A percentile compares a stretch with the other conserved stretches of the same genome.
Evolutionary conservation across 257 asterid species (phyloP).

Genomic region (Gentiana dahurica): DNA sequence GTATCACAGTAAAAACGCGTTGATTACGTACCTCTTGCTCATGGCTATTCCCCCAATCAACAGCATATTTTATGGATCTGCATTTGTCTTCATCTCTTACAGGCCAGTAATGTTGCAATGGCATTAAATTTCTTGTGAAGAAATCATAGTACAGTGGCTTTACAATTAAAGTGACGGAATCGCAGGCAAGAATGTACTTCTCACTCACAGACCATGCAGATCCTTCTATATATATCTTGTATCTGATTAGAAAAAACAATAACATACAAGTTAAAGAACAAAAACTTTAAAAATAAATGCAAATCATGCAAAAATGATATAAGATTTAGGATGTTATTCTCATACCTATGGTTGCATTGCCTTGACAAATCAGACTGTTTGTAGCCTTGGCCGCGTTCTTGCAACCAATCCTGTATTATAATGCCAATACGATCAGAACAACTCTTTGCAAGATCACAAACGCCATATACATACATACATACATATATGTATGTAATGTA

Average conservation of each 20-base stretch:
- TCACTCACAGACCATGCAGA: constrained; percentile 95
- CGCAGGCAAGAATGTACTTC: constrained; percentile 83
- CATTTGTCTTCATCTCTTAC: constrained; percentile 51
- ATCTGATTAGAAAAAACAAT: constrained; percentile 23
- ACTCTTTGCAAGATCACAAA: not conserved
- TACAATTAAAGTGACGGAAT: constrained; percentile 54
- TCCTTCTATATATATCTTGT: constrained; percentile 86
- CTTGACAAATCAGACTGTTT: constrained; percentile 61
- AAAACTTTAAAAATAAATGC: not conserved
- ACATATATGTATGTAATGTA: too few species aligned
- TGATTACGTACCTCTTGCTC: constrained; percentile 26
- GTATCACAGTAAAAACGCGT: too few species aligned
- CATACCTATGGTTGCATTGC: constrained; percentile 74
- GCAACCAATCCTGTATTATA: constrained; percentile 39
- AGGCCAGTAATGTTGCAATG: constrained; percentile 87
- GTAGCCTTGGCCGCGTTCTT: constrained; percentile 50
- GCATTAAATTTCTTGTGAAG: constrained; percentile 71
- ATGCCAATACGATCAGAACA: not conserved
- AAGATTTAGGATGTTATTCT: not conserved
- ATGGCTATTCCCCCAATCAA: constrained; percentile 78
- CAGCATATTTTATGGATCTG: constrained; percentile 72
- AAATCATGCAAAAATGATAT: not conserved
- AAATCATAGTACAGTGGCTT: constrained; percentile 69
- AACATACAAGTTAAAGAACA: not conserved
- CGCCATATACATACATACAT: too few species aligned